Conservation (phyloP, 2,329 filamentous ascomycete species). For the Gremmenia infestans region DNA sequence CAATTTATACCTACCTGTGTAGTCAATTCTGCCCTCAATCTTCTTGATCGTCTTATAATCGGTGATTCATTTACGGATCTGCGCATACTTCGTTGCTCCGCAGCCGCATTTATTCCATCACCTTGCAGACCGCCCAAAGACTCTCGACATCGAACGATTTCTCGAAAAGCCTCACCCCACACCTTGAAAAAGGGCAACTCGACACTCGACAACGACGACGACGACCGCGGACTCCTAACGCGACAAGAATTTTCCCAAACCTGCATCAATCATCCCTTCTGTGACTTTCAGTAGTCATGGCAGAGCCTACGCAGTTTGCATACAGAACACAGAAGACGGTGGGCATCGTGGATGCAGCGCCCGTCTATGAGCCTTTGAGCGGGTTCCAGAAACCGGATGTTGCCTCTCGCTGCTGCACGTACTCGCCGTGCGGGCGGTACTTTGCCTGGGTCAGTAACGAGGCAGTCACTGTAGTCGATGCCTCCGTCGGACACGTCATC, state of each 20-base stretch:
- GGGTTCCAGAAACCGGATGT: constrained; percentile 87
- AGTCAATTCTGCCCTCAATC: constrained; percentile 22
- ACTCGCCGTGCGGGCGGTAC: constrained; percentile 93
- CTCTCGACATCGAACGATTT: neutral
- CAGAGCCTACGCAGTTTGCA: constrained; percentile 87
- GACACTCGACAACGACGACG: constrained; percentile 1
- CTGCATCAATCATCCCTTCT: constrained; percentile 24
- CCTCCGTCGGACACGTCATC: constrained; percentile 68
- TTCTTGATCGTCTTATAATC: constrained; percentile 15
- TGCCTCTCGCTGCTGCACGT: constrained; percentile 89
- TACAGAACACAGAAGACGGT: constrained; percentile 97
- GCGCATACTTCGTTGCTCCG: constrained; percentile 8
- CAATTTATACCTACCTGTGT: constrained; percentile 27
- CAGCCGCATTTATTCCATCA: constrained; percentile 8
- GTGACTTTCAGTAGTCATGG: constrained; percentile 95
- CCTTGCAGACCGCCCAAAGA: constrained; percentile 6
- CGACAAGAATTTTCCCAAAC: constrained; percentile 24
- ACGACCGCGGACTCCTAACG: constrained; percentile 4
- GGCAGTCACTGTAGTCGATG: constrained; percentile 78
- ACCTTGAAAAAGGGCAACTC: constrained; percentile 13
- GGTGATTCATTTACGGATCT: constrained; percentile 8
- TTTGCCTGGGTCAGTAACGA: constrained; percentile 88
- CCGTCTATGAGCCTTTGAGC: constrained; percentile 77
- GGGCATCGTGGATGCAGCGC: constrained; percentile 86
- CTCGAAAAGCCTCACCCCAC: constrained; percentile 2